These are phyloP conservation scores for Geosiphon pyriformis DNA, from an alignment of 192 early-diverging fungal genomes.

Conservation along the genomic window DNA sequence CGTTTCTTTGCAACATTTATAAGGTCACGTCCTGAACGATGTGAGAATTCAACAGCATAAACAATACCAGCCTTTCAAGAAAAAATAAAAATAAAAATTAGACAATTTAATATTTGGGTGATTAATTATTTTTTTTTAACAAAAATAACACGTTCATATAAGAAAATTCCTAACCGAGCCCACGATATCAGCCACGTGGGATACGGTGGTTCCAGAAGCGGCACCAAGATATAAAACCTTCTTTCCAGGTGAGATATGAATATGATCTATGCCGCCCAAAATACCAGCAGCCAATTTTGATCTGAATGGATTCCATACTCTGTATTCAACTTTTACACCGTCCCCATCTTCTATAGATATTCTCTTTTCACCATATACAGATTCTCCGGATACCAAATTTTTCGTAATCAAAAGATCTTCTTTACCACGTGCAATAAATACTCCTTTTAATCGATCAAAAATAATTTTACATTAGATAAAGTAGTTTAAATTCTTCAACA, in stretches of 20 bases:
- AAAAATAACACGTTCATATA: conserved; percentile 2
- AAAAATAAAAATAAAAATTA: conserved; percentile 11
- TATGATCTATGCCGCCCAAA: conserved; percentile 92
- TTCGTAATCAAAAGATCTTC: conserved; percentile 98
- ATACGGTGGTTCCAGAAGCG: conserved; percentile 90
- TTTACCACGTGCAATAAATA: conserved; percentile 98
- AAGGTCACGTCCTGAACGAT: conserved; percentile 96
- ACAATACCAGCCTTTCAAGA: conserved; percentile 75
- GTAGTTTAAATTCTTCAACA: neutral
- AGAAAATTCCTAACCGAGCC: conserved; percentile 59
- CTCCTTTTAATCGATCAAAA: conserved; percentile 37
- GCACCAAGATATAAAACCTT: conserved; percentile 98
- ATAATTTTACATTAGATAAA: neutral
- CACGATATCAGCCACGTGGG: conserved; percentile 96
- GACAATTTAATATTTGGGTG: conserved; percentile 3
- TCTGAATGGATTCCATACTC: conserved; percentile 99
- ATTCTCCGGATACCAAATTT: conserved; percentile 96
- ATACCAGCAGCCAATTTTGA: conserved; percentile 98
- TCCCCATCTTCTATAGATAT: conserved; percentile 93
- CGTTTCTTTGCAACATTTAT: conserved; percentile 99
- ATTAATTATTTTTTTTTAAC: neutral
- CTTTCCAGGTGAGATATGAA: conserved; percentile 89
- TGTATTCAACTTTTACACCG: conserved; percentile 95
- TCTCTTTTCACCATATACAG: conserved; percentile 98
- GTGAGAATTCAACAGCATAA: conserved; percentile 99